Base-by-base conservation (phyloP, 495 filamentous ascomycete genomes). In the Viridothelium virens region DNA sequence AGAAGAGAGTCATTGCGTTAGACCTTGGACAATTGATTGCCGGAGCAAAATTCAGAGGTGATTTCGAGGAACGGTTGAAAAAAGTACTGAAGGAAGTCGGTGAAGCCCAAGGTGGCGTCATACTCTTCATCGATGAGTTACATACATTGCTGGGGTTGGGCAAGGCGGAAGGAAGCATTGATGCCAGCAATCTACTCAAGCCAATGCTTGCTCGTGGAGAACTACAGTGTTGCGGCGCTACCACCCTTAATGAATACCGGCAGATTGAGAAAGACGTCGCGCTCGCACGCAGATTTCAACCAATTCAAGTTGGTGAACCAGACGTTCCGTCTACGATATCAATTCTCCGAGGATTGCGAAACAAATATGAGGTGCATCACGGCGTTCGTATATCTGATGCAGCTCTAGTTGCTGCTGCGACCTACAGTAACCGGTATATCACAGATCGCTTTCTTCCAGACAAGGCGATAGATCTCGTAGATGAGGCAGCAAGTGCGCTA, bases 291-390 rank as follows among this genome's bases (percentile, higher is more conserved):
- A 84, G 94, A 62, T 97, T 98, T 76, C 94, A 98, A 72, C 92
- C 94, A 3, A 95, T 98, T 66, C 77, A 88, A 50, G 90, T 98
- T 34, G 86, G 85, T 66, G 94, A 98, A 69, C 94, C 94, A 1
- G 88, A 84, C 1, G 92, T 97, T 12, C 85, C 89, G 69, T 92
- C 96, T 71, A 96, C 94, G 0, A 91, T 98, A 65, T 96, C 91
- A 64, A 98, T 98, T 66, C 83, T 98, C 0, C 87, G 94, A 72
- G 94, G 93, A 64, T 96, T 98, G 77, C 97, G 96, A 73, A 91
- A 97, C 69, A 88, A 89, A 63, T 98, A 98, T 72, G 94, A 98
- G 75, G 91, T 97, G 14, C 94, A 98, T 71, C 94, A 98, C 74
- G 89, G 89, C 71, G 92, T 97, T 5, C 82, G 93, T 65, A 97